phyloP scores from a whole-genome alignment of 495 filamentous ascomycete genomes.

The Penicillium steckii region DNA sequence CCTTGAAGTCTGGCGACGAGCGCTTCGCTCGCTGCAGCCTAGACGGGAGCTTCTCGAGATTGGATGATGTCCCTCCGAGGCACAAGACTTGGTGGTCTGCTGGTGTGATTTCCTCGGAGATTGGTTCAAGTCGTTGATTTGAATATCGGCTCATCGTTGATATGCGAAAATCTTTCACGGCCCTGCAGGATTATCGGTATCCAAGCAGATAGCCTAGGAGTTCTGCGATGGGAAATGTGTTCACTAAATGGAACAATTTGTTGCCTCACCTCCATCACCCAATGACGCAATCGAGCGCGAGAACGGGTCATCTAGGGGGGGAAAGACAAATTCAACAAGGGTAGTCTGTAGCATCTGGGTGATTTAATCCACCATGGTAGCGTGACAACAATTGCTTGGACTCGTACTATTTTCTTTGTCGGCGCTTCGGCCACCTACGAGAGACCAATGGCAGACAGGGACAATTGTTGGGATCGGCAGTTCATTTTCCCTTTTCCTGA shows the following conservation, averaged over 20 bases:
- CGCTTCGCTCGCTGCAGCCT: constrained; percentile 3
- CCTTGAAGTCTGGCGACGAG: constrained; percentile 1
- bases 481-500: neutral
- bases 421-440: too few species aligned
- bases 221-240: neutral
- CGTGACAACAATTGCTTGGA: neutral
- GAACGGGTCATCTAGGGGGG: too few species aligned
- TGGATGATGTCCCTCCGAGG: constrained; percentile 8
- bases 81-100: constrained; percentile 10
- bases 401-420: too few species aligned
- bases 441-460: neutral
- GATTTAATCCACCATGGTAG: neutral
- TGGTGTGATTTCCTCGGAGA: constrained; percentile 13
- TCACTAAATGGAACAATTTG: neutral
- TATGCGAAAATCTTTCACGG: neutral
- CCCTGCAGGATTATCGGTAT: neutral
- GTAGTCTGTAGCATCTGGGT: neutral
- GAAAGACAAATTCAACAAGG: neutral
- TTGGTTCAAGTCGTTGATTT: constrained; percentile 6
- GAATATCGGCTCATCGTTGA: constrained; percentile 3
- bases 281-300: neutral
- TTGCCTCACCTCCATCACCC: neutral
- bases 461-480: neutral
- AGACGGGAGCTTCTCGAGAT: constrained; percentile 11
- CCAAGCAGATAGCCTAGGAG: neutral